Conservation (phyloP, 1,284 basidiomycete species). For the Sanghuangporus weigelae region DNA sequence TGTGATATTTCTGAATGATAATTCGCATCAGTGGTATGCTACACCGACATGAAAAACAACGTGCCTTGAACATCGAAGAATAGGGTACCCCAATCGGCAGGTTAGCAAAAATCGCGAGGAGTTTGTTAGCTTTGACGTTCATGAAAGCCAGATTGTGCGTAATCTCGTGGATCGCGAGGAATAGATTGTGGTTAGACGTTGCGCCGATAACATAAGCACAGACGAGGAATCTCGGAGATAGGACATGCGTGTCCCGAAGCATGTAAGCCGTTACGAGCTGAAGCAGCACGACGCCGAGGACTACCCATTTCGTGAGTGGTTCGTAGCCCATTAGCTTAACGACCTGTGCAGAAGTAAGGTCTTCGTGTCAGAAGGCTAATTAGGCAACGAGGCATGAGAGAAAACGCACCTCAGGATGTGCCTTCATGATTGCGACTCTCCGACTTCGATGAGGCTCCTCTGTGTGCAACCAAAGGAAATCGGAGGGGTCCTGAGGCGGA, state of each 20-base stretch:
- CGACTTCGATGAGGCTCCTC: conserved; percentile 94
- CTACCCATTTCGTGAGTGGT: conserved; percentile 85
- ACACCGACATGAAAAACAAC: conserved; percentile 14
- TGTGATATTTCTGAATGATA: conserved; percentile 69
- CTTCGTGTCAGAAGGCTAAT: not conserved
- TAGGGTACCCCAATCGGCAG: conserved; percentile 93
- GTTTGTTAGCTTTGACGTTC: conserved; percentile 78
- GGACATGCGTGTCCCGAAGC: conserved; percentile 61
- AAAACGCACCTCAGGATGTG: conserved; percentile 81
- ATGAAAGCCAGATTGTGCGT: conserved; percentile 96
- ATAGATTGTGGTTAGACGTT: conserved; percentile 95
- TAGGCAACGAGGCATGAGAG: not conserved
- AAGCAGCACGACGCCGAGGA: conserved; percentile 70
- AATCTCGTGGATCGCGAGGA: conserved; percentile 97
- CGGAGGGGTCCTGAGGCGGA: conserved; percentile 65
- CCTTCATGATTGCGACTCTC: conserved; percentile 86
- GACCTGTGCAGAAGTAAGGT: conserved; percentile 46
- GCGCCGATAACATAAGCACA: conserved; percentile 87
- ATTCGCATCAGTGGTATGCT: not conserved
- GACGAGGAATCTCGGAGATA: conserved; percentile 71
- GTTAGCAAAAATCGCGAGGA: conserved; percentile 88
- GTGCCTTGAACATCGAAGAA: conserved; percentile 91
- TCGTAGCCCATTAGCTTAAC: conserved; percentile 95
- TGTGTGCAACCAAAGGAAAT: conserved; percentile 94
- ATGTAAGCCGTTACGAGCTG: conserved; percentile 67